A percentile compares a stretch with the other conserved stretches of the same genome.
Evolutionary conservation across 805 yeast genomes (phyloP).

Genomic region (Ogataea neopini): DNA sequence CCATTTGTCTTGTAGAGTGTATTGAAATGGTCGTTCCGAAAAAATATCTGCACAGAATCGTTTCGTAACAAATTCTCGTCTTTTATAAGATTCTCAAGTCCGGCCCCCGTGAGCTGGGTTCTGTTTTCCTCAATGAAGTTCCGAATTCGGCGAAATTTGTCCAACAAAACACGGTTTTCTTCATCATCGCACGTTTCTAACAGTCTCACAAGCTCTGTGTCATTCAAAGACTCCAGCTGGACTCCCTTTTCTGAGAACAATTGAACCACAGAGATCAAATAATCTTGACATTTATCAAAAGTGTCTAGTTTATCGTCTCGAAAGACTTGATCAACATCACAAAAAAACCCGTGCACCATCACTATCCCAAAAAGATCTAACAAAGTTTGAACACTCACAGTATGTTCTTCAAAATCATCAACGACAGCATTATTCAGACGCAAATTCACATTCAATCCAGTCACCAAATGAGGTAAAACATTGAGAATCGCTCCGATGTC

Average conservation of each 20-base stretch:
- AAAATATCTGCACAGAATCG: slow-evolving; percentile 67
- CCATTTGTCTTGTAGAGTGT: slow-evolving; percentile 57
- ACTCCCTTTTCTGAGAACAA: slow-evolving; percentile 4
- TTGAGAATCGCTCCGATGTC: slow-evolving; percentile 45
- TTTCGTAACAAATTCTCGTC: slow-evolving; percentile 40
- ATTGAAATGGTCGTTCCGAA: slow-evolving; percentile 87
- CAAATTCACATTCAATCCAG: slow-evolving; percentile 76
- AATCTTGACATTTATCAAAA: slow-evolving; percentile 35
- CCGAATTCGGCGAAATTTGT: slow-evolving; percentile 15
- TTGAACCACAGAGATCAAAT: slow-evolving; percentile 19
- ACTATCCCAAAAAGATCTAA: slow-evolving; percentile 29
- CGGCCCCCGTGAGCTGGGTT: slow-evolving; percentile 75
- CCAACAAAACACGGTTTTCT: slow-evolving; percentile 8
- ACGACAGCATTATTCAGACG: slow-evolving; percentile 47
- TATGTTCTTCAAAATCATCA: slow-evolving; percentile 22
- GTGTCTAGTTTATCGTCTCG: slow-evolving; percentile 15
- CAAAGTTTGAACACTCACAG: slow-evolving; percentile 23
- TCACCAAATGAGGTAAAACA: slow-evolving; percentile 60
- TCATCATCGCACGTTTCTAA: slow-evolving; percentile 2
- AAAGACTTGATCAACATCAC: slow-evolving; percentile 2
- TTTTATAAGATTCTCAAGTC: slow-evolving; percentile 49
- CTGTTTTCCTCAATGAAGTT: slow-evolving; percentile 59
- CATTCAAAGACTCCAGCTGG: slow-evolving; percentile 10
- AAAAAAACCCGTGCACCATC: slow-evolving; percentile 75
- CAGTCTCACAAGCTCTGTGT: slow-evolving; percentile 7